Evolutionary conservation across 441 rosid genomes (phyloP).

Genomic region (Populus hybrid): DNA sequence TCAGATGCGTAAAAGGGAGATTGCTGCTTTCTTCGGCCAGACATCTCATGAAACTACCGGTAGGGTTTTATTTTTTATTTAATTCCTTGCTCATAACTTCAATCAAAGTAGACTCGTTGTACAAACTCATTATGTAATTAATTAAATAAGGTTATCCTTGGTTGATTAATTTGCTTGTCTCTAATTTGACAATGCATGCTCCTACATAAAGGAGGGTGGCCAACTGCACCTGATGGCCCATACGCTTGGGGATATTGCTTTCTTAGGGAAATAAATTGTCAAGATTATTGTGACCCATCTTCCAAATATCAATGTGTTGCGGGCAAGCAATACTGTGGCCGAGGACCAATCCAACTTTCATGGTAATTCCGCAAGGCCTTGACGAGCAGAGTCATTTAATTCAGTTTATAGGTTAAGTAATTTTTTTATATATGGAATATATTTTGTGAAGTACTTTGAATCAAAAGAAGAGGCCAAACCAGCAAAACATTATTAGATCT

Average conservation of each 20-base stretch:
- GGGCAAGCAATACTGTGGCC: slow-evolving; percentile 40
- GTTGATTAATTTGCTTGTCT: no score
- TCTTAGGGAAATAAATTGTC: slow-evolving; percentile 31
- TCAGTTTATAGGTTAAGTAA: no score
- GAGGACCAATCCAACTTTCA: slow-evolving; percentile 59
- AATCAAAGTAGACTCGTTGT: background rate
- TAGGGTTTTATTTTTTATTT: background rate
- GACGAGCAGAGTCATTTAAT: no score
- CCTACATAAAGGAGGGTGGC: slow-evolving; percentile 29
- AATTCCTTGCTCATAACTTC: background rate
- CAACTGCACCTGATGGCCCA: slow-evolving; percentile 42
- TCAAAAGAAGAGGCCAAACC: no score
- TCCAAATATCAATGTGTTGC: slow-evolving; percentile 34
- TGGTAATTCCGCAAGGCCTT: slow-evolving; percentile 26
- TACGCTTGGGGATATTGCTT: slow-evolving; percentile 58
- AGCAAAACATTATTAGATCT: no score
- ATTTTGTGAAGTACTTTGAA: no score
- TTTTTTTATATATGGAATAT: no score
- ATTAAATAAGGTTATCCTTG: no score
- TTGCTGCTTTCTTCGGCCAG: slow-evolving; percentile 68
- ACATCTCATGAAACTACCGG: slow-evolving; percentile 65
- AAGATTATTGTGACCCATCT: slow-evolving; percentile 28
- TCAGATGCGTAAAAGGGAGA: slow-evolving; percentile 39
- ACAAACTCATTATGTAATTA: no score
- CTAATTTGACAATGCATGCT: no score